Conservation (phyloP, 345 rosid genomes). For the Cardamine chenopodiifolia region DNA sequence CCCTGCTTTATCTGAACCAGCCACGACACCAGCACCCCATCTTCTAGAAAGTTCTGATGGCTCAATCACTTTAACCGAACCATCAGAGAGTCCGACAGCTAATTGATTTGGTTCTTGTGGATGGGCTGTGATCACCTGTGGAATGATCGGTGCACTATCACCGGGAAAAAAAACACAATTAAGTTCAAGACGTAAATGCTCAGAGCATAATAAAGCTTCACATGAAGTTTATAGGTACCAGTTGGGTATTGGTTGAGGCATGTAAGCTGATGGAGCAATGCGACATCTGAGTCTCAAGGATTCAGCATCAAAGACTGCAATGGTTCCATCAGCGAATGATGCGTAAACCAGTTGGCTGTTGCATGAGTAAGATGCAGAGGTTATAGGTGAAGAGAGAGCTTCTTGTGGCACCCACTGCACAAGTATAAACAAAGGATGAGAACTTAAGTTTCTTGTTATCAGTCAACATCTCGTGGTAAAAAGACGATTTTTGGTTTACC, state of each 20-base stretch:
- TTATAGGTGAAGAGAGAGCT: constrained; percentile 64
- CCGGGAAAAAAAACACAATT: background rate
- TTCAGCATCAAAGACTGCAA: constrained; percentile 88
- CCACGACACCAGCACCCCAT: constrained; percentile 77
- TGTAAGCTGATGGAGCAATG: constrained; percentile 69
- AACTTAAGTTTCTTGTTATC: background rate
- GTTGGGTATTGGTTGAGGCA: constrained; percentile 55
- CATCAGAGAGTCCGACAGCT: constrained; percentile 76
- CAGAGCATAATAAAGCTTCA: background rate
- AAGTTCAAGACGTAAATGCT: background rate
- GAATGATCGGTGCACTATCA: constrained; percentile 66
- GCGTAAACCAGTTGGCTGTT: constrained; percentile 82
- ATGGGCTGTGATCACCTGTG: constrained; percentile 78
- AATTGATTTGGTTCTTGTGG: constrained; percentile 76
- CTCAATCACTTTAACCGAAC: constrained; percentile 83
- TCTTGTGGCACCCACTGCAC: constrained; percentile 95
- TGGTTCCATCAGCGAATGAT: constrained; percentile 68
- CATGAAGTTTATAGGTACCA: constrained; percentile 50
- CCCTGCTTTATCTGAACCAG: constrained; percentile 64
- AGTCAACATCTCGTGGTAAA: background rate
- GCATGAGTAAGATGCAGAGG: constrained; percentile 81
- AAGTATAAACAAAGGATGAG: constrained; percentile 3
- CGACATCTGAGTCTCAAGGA: constrained; percentile 76
- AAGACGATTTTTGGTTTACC: constrained; percentile 42
- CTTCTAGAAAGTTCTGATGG: constrained; percentile 72